Evolutionary conservation across 164 flowering plant species (phyloP).

Genomic region (Tinospora cordifolia): DNA sequence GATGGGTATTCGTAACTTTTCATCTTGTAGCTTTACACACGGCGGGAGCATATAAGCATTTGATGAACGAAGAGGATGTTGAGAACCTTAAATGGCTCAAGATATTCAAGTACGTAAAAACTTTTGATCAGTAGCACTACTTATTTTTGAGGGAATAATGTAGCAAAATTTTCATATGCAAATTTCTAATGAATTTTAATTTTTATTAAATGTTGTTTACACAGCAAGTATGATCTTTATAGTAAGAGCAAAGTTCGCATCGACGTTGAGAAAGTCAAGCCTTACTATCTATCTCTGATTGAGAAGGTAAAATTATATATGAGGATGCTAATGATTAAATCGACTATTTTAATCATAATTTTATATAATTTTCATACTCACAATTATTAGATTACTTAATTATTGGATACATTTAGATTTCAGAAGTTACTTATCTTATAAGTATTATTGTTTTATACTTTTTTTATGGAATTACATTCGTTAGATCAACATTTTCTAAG

Average conservation of each 20-base stretch:
- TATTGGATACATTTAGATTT: too few species aligned
- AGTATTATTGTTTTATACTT: too few species aligned
- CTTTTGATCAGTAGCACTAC: too few species aligned
- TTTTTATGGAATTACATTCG: too few species aligned
- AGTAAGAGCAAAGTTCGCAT: slow-evolving; percentile 63
- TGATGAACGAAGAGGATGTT: slow-evolving; percentile 62
- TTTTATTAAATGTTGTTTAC: neutral
- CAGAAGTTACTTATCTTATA: too few species aligned
- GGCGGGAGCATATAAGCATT: slow-evolving; percentile 48
- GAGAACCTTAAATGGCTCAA: slow-evolving; percentile 68
- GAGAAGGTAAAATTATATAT: slow-evolving; percentile 35
- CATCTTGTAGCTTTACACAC: slow-evolving; percentile 46
- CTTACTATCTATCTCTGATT: slow-evolving; percentile 61
- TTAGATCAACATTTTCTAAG: too few species aligned
- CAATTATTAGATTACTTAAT: too few species aligned
- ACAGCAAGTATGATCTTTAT: slow-evolving; percentile 51
- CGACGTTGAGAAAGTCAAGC: slow-evolving; percentile 59
- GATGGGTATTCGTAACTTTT: slow-evolving; percentile 19
- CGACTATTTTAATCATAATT: too few species aligned
- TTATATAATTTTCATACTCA: too few species aligned
- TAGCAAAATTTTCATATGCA: too few species aligned
- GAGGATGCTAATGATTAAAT: too few species aligned
- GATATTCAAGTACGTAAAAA: slow-evolving; percentile 40
- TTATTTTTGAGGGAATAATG: neutral
- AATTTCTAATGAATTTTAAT: too few species aligned